Percentiles rank a stretch among this genome's conserved stretches.
Conservation (phyloP, 2,329 filamentous ascomycete genomes). For the Trichocomaceae sp. region DNA sequence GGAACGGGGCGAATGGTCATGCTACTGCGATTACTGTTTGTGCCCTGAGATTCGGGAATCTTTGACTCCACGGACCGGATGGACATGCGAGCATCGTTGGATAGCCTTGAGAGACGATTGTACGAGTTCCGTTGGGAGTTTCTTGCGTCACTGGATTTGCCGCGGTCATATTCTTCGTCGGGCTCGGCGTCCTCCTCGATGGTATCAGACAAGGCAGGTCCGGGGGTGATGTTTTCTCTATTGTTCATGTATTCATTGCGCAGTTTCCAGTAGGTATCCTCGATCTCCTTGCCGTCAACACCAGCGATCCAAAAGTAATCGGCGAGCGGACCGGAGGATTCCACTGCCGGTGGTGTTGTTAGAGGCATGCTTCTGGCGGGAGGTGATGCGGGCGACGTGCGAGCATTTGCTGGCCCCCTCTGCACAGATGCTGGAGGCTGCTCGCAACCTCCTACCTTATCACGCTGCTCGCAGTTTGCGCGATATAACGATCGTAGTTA, state of each 20-base stretch:
- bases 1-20: slow-evolving; percentile 50
- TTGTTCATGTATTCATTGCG: slow-evolving; percentile 38
- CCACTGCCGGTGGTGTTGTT: slow-evolving; percentile 28
- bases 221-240: slow-evolving; percentile 27
- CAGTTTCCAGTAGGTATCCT: slow-evolving; percentile 38
- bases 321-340: slow-evolving; percentile 50
- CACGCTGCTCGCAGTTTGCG: too few relatives aligned
- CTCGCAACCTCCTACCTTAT: slow-evolving; percentile 3
- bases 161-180: slow-evolving; percentile 42
- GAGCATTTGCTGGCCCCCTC: slow-evolving; percentile 13
- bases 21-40: slow-evolving; percentile 59
- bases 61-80: slow-evolving; percentile 37
- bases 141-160: slow-evolving; percentile 21
- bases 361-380: slow-evolving; percentile 23
- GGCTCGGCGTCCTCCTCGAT: slow-evolving; percentile 56
- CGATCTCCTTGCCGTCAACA: slow-evolving; percentile 42
- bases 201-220: slow-evolving; percentile 46
- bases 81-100: slow-evolving; percentile 34
- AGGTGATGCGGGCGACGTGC: slow-evolving; percentile 16
- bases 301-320: slow-evolving; percentile 61
- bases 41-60: slow-evolving; percentile 39
- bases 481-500: background rate
- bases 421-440: slow-evolving; percentile 7
- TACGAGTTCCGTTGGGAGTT: slow-evolving; percentile 33
- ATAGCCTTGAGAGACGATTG: slow-evolving; percentile 31